A percentile compares a stretch with the other conserved stretches of the same genome.
Evolutionary conservation across 2,329 filamentous ascomycete species (phyloP).

Genomic region (Aspergillus piperis): DNA sequence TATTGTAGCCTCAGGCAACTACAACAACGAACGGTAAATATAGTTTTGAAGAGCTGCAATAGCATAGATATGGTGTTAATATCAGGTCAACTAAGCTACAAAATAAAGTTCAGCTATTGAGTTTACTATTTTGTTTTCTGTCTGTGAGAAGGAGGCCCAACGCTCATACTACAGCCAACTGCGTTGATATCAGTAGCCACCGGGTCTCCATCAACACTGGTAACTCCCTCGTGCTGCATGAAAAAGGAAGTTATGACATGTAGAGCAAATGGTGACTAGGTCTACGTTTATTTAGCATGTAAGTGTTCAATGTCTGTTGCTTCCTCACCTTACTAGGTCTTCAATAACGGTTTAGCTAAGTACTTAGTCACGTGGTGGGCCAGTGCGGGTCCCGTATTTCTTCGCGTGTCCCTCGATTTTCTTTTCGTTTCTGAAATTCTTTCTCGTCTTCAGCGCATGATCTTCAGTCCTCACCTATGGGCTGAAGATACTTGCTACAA

Average conservation of each 20-base stretch:
- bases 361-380: constrained; percentile 22
- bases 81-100: no score
- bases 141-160: not conserved
- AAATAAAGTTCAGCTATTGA: no score
- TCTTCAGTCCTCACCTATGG: constrained; percentile 21
- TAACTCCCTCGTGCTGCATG: accelerated
- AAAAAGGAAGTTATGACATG: no score
- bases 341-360: not conserved
- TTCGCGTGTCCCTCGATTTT: constrained; percentile 20
- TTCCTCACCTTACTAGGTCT: not conserved
- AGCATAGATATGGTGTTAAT: not conserved
- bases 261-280: no score
- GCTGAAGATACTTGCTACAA: constrained; percentile 16
- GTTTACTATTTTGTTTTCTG: no score
- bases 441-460: constrained; percentile 14
- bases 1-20: not conserved
- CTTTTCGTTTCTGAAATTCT: constrained; percentile 12
- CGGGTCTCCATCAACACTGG: not conserved
- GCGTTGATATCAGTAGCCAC: not conserved
- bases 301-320: not conserved
- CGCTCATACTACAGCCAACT: not conserved
- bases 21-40: not conserved
- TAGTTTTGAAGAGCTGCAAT: not conserved
- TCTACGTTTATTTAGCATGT: not conserved
- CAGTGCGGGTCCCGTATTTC: constrained; percentile 23